Conservation (phyloP, 2,329 filamentous ascomycete genomes). For the Pseudogymnoascus sp. region DNA sequence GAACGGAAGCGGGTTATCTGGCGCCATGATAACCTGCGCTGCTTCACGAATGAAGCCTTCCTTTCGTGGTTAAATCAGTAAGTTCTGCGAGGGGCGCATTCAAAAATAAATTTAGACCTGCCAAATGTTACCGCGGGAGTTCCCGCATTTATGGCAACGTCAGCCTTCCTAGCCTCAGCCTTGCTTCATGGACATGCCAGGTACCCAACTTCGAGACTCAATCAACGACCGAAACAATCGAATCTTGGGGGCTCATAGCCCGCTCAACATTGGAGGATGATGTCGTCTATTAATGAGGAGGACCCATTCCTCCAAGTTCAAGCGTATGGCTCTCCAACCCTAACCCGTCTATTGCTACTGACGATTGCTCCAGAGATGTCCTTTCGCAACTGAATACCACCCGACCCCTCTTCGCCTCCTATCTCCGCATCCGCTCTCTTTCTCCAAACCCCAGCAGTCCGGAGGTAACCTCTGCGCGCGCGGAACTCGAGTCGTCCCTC, state of each 20-base stretch:
- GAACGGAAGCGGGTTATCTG: conserved; percentile 57
- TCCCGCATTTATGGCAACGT: neutral
- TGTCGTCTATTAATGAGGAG: conserved; percentile 61
- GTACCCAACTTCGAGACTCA: neutral
- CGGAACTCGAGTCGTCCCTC: conserved; percentile 61
- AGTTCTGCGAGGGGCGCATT: neutral
- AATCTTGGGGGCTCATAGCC: conserved; percentile 8
- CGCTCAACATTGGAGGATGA: conserved; percentile 39
- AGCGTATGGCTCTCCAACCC: conserved; percentile 41
- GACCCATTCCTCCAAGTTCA: conserved; percentile 69
- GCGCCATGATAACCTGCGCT: conserved; percentile 20
- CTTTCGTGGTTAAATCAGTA: neutral
- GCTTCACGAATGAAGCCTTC: neutral
- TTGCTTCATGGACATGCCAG: conserved; percentile 1
- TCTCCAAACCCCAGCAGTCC: conserved; percentile 64
- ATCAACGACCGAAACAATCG: conserved; percentile 2
- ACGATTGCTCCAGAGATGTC: conserved; percentile 61
- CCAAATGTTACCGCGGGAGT: neutral
- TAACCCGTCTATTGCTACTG: conserved; percentile 11
- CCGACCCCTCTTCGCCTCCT: conserved; percentile 85
- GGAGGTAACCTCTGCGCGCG: conserved; percentile 72
- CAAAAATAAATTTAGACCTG: conserved; percentile 5
- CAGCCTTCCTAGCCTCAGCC: conserved; percentile 5
- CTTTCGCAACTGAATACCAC: conserved; percentile 72
- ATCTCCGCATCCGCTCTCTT: conserved; percentile 89